A percentile compares a stretch with the other conserved stretches of the same genome.
Evolutionary conservation across 2,329 filamentous ascomycete genomes (phyloP).

Genomic region (Neodidymelliopsis sp.): DNA sequence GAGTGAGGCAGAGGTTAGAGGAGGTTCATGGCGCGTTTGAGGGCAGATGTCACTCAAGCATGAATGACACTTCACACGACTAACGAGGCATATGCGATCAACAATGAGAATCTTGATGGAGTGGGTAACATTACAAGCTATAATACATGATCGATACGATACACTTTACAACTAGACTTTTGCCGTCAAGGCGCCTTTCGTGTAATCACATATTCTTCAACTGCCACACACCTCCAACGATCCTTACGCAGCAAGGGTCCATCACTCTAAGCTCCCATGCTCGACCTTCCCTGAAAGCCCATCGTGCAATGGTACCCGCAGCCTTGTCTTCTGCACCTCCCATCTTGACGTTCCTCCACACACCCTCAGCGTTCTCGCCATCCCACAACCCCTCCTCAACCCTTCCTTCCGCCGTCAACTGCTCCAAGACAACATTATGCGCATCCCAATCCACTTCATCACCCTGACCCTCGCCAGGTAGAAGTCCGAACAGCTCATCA

Average conservation of each 20-base stretch:
- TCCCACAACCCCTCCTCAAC: not conserved
- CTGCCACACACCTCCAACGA: not conserved
- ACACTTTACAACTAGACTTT: not conserved
- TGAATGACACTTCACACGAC: no score
- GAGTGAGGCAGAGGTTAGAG: conserved; percentile 28
- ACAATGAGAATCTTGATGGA: no score
- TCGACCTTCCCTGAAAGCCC: not conserved
- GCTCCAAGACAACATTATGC: not conserved
- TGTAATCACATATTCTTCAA: not conserved
- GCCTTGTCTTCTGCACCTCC: not conserved
- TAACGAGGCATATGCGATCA: no score
- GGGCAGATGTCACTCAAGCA: not conserved
- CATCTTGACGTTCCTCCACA: not conserved
- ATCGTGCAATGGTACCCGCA: not conserved
- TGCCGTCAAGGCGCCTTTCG: not conserved
- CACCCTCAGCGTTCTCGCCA: not conserved
- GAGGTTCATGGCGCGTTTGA: conserved; percentile 21
- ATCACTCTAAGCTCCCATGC: not conserved
- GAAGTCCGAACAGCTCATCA: not conserved
- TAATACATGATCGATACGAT: not conserved
- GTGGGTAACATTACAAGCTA: no score
- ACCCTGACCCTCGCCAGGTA: not conserved
- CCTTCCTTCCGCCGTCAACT: not conserved
- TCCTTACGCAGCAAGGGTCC: not conserved
- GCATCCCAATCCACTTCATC: not conserved